A percentile compares a stretch with the other conserved stretches of the same genome.
Evolutionary conservation across 2,329 filamentous ascomycete genomes (phyloP).

Genomic region (Ramularia collo-cygni): DNA sequence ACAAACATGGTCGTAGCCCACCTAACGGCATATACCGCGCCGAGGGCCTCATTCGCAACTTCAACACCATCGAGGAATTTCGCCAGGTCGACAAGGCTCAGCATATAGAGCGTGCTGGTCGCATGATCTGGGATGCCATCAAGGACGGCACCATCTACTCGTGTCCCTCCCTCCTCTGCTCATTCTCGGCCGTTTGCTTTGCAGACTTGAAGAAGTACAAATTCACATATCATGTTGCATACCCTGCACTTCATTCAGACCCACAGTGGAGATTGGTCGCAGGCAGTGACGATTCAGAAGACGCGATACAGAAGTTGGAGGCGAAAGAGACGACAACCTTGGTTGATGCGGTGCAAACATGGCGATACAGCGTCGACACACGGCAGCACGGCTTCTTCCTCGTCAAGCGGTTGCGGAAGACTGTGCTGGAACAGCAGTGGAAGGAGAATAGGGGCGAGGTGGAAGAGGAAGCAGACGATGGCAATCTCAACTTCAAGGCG

Average conservation of each 20-base stretch:
- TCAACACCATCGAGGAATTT: constrained; percentile 94
- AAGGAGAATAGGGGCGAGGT: constrained; percentile 22
- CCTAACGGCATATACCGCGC: constrained; percentile 69
- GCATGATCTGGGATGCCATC: constrained; percentile 96
- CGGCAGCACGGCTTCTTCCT: constrained; percentile 93
- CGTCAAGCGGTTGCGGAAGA: constrained; percentile 62
- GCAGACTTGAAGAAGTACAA: constrained; percentile 96
- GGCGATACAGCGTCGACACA: constrained; percentile 73
- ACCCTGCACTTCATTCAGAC: constrained; percentile 85
- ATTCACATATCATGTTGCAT: constrained; percentile 98
- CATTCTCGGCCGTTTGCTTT: constrained; percentile 83
- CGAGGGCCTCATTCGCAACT: constrained; percentile 91
- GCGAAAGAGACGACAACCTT: constrained; percentile 67
- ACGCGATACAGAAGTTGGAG: constrained; percentile 49
- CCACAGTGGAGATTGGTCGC: constrained; percentile 65
- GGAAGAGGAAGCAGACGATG: constrained; percentile 25
- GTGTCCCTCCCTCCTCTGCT: constrained; percentile 81
- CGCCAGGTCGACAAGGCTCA: constrained; percentile 71
- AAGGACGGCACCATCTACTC: constrained; percentile 95
- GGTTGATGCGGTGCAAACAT: constrained; percentile 78
- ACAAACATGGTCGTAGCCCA: constrained; percentile 42
- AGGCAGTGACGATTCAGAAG: constrained; percentile 22
- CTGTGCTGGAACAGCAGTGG: constrained; percentile 29
- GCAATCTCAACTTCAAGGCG: constrained; percentile 27
- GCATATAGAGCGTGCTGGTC: constrained; percentile 70